These are phyloP conservation scores for Gastroboletus turbinatus DNA, from an alignment of 1,284 basidiomycete species.

Conservation along the genomic window DNA sequence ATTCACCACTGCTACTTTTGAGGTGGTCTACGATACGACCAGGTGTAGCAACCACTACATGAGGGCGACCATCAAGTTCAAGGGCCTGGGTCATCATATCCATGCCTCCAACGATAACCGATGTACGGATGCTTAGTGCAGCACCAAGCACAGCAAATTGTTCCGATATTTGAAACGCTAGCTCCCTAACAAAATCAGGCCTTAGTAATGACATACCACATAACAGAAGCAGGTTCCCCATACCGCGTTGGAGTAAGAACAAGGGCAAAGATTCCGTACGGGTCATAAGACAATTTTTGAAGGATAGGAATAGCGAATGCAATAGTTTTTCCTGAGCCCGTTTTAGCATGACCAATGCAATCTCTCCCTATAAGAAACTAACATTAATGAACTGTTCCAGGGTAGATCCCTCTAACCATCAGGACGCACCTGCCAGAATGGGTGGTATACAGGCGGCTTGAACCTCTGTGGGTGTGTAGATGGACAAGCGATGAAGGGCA, in stretches of 20 bases:
- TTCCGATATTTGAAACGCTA: slow-evolving; percentile 96
- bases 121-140: slow-evolving; percentile 77
- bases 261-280: slow-evolving; percentile 92
- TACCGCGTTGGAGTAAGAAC: slow-evolving; percentile 93
- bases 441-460: slow-evolving; percentile 90
- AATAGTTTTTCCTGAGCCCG: slow-evolving; percentile 96
- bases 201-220: neutral
- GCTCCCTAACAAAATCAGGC: slow-evolving; percentile 58
- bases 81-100: slow-evolving; percentile 96
- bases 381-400: neutral
- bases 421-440: slow-evolving; percentile 69
- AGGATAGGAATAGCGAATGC: slow-evolving; percentile 96
- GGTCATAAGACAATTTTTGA: slow-evolving; percentile 84
- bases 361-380: slow-evolving; percentile 59
- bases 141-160: slow-evolving; percentile 93
- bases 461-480: slow-evolving; percentile 84
- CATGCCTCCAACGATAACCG: slow-evolving; percentile 96
- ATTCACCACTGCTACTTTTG: slow-evolving; percentile 75
- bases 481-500: slow-evolving; percentile 82
- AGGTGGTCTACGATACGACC: slow-evolving; percentile 94
- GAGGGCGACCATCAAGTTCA: slow-evolving; percentile 84
- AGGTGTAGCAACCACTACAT: slow-evolving; percentile 95
- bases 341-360: slow-evolving; percentile 97
- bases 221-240: slow-evolving; percentile 19
- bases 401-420: neutral